Evolutionary conservation across 441 rosid genomes (phyloP).

Genomic region (Croton setiger): DNA sequence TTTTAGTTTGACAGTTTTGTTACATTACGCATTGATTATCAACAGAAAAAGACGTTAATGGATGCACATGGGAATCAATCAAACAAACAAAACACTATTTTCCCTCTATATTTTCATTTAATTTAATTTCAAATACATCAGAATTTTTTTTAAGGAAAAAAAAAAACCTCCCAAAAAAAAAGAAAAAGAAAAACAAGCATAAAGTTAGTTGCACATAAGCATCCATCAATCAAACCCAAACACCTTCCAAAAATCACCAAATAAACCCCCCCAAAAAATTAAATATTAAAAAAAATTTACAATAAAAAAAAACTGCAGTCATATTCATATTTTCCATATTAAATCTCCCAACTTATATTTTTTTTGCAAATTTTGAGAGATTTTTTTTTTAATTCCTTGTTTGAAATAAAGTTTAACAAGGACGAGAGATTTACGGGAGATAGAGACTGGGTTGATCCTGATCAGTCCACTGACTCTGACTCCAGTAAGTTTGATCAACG

Average conservation of each 20-base stretch:
- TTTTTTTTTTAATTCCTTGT: constrained; percentile 2
- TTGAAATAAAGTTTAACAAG: constrained; percentile 12
- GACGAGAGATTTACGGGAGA: constrained; percentile 45
- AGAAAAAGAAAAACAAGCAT: constrained; percentile 15
- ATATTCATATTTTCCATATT: constrained; percentile 25
- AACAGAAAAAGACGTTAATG: neutral
- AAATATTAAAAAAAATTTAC: constrained; percentile 22
- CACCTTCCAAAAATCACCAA: constrained; percentile 16
- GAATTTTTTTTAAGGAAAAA: neutral
- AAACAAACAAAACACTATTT: constrained; percentile 7
- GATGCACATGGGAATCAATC: neutral
- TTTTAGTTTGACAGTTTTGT: neutral
- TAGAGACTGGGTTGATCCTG: constrained; percentile 56
- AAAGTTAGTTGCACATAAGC: constrained; percentile 27
- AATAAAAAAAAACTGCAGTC: constrained; percentile 30
- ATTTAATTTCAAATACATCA: constrained; percentile 22
- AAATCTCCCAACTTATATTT: constrained; percentile 25
- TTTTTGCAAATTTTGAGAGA: neutral
- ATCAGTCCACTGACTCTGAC: constrained; percentile 71
- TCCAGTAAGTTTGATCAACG: constrained; percentile 80
- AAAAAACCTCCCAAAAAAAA: neutral
- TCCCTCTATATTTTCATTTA: constrained; percentile 17
- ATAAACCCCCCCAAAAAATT: constrained; percentile 15
- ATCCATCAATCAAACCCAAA: constrained; percentile 25
- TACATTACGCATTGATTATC: neutral